Conservation (phyloP, 2,329 filamentous ascomycete species). For the Cytospora piceicola region DNA sequence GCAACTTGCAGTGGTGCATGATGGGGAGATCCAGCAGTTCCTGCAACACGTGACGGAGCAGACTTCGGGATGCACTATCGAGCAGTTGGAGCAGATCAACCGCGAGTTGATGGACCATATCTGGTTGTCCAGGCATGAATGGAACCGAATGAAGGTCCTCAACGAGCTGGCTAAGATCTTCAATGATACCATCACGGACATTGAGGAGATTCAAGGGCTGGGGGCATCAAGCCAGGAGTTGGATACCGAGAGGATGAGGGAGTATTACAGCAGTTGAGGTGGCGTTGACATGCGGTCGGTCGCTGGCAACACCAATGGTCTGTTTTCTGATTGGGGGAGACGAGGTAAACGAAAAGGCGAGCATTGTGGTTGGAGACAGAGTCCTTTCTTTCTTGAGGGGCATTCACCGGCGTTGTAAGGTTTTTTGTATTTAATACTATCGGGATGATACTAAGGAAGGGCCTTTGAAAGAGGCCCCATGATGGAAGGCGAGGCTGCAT, state of each 20-base stretch:
- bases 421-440: neutral
- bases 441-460: neutral
- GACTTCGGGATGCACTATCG: conserved; percentile 81
- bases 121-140: conserved; percentile 78
- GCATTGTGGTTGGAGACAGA: neutral
- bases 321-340: neutral
- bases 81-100: conserved; percentile 94
- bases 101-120: conserved; percentile 87
- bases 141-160: conserved; percentile 77
- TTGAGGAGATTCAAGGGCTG: conserved; percentile 58
- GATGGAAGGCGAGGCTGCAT: neutral
- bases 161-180: conserved; percentile 66
- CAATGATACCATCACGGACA: conserved; percentile 73
- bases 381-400: neutral
- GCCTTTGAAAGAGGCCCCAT: neutral
- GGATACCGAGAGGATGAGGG: conserved; percentile 12
- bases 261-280: conserved; percentile 16
- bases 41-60: conserved; percentile 65
- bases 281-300: neutral
- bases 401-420: conserved; percentile 3
- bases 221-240: conserved; percentile 48
- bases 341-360: neutral
- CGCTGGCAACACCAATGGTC: neutral
- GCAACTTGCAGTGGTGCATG: conserved; percentile 50
- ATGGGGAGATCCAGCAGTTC: conserved; percentile 58